Conservation (phyloP, 768 basidiomycete species). For the Xerocomus potaroensis region DNA sequence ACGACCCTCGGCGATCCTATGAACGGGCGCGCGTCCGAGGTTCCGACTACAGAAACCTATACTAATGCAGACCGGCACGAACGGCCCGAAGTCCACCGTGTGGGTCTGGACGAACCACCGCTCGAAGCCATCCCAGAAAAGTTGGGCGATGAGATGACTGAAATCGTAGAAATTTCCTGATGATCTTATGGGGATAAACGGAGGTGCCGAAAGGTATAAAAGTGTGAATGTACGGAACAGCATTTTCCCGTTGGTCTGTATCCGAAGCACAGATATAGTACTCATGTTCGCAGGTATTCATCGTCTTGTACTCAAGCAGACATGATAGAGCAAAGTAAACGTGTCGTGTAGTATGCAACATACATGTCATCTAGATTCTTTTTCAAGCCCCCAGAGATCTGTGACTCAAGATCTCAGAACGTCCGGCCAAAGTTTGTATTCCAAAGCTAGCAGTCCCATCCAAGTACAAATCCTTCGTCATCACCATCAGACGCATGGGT, state of each 20-base stretch:
- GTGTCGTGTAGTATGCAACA: background rate
- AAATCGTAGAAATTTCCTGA: background rate
- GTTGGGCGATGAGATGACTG: background rate
- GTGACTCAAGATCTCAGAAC: background rate
- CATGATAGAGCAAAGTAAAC: background rate
- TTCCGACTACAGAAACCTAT: constrained; percentile 9
- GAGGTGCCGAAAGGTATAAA: background rate
- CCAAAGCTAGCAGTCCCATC: constrained; percentile 65
- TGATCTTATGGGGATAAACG: background rate
- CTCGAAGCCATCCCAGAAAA: constrained; percentile 18
- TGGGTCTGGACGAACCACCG: constrained; percentile 11
- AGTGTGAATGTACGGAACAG: background rate
- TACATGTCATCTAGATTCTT: constrained; percentile 1
- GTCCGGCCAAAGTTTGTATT: background rate
- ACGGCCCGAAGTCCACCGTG: constrained; percentile 25
- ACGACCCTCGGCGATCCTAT: constrained; percentile 26
- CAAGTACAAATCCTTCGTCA: constrained; percentile 58
- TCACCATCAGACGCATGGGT: constrained; percentile 19
- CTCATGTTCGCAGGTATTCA: background rate
- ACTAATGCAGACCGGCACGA: constrained; percentile 38
- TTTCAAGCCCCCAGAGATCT: background rate
- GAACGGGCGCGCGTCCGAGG: constrained; percentile 6
- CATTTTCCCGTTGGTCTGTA: background rate
- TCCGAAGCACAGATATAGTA: background rate
- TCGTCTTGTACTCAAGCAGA: background rate